Evolutionary conservation across 352 stramenopile species (phyloP).

Genomic region (Pythium pyrilobum): DNA sequence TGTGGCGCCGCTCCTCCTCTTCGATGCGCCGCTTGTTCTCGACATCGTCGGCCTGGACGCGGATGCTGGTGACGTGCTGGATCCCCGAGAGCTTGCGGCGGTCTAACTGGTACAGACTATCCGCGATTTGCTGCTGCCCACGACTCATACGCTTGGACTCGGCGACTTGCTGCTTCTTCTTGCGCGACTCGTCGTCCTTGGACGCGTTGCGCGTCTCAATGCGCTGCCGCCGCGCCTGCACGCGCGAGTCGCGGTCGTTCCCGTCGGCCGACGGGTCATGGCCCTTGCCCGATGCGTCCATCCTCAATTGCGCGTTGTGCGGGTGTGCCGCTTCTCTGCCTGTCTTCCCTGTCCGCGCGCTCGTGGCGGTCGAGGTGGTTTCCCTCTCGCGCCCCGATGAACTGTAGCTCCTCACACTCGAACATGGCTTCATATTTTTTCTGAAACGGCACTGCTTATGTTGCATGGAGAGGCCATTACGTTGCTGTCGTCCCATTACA

Average conservation of each 20-base stretch:
- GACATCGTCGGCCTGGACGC: constrained; percentile 84
- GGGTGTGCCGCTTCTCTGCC: background rate
- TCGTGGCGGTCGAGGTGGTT: too few species aligned
- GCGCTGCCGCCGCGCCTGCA: constrained; percentile 57
- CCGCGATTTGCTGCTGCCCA: constrained; percentile 68
- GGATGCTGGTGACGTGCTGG: constrained; percentile 88
- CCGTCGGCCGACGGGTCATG: constrained; percentile 29
- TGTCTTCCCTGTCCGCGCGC: too few species aligned
- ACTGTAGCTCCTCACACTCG: background rate
- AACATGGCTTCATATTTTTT: constrained; percentile 13
- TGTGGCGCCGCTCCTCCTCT: constrained; percentile 87
- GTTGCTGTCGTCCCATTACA: background rate
- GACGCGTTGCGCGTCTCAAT: constrained; percentile 76
- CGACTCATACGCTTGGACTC: constrained; percentile 67
- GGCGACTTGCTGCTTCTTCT: constrained; percentile 56
- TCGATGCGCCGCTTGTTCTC: constrained; percentile 88
- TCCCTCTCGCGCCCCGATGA: too few species aligned
- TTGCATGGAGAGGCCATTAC: background rate
- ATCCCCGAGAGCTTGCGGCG: constrained; percentile 74
- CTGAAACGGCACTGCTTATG: constrained; percentile 15
- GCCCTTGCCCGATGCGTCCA: constrained; percentile 27
- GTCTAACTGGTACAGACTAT: constrained; percentile 75
- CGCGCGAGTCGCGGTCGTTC: constrained; percentile 55
- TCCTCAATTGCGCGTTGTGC: background rate
- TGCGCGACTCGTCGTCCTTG: constrained; percentile 73